Evolutionary conservation across 2,329 filamentous ascomycete genomes (phyloP).

Genomic region (Botrytis squamosa): DNA sequence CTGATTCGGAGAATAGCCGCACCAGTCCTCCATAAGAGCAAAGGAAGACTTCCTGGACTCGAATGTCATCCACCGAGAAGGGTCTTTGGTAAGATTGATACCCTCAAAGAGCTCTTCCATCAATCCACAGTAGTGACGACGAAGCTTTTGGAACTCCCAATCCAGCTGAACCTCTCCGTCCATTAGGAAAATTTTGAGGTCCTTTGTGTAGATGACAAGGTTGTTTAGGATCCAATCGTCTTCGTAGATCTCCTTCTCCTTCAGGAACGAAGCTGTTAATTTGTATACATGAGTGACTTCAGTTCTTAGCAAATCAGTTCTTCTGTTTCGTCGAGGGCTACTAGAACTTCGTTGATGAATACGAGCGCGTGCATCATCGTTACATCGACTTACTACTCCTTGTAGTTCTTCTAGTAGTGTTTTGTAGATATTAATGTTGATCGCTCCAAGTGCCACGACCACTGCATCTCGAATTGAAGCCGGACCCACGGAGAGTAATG

Average conservation of each 20-base stretch:
- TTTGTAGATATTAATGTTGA: constrained; percentile 91
- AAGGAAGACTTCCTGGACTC: constrained; percentile 95
- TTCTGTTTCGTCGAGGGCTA: constrained; percentile 75
- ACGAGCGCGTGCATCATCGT: constrained; percentile 81
- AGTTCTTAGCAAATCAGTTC: constrained; percentile 82
- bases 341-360: constrained; percentile 86
- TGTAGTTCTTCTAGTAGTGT: constrained; percentile 88
- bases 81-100: constrained; percentile 80
- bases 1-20: constrained; percentile 92
- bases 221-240: constrained; percentile 91
- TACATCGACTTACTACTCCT: constrained; percentile 79
- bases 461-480: constrained; percentile 84
- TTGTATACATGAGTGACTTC: constrained; percentile 97
- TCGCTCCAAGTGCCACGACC: constrained; percentile 87
- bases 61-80: constrained; percentile 94
- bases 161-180: constrained; percentile 93
- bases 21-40: constrained; percentile 98
- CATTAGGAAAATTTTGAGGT: constrained; percentile 90
- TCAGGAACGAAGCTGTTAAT: constrained; percentile 85
- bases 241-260: constrained; percentile 72
- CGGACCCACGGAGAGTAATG: constrained; percentile 77
- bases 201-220: constrained; percentile 84
- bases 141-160: constrained; percentile 87
- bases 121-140: constrained; percentile 90
- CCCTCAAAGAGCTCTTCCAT: constrained; percentile 92